Percentiles rank a stretch among this genome's conserved stretches.
Conservation (phyloP, 129 eudicot species). For the Sambucus nigra region DNA sequence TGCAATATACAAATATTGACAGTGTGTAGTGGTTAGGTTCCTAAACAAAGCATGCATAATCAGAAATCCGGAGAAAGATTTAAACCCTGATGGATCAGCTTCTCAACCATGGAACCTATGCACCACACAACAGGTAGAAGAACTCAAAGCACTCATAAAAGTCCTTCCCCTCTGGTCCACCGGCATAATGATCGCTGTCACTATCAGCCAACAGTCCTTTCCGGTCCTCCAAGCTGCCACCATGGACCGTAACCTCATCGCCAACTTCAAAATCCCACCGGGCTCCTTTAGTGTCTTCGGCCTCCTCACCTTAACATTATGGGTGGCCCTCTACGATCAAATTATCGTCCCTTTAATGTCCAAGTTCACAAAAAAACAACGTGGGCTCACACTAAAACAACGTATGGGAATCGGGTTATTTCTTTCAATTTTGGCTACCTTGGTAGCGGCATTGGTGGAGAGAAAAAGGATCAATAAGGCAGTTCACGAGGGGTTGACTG, state of each 20-base stretch:
- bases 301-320: constrained; percentile 40
- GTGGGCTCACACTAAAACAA: constrained; percentile 38
- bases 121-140: constrained; percentile 65
- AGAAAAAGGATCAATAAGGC: constrained; percentile 35
- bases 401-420: constrained; percentile 70
- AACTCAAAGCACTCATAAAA: constrained; percentile 53
- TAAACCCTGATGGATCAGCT: constrained; percentile 28
- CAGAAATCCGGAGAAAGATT: constrained; percentile 26
- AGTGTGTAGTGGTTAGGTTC: constrained; percentile 25
- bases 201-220: constrained; percentile 50
- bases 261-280: constrained; percentile 53
- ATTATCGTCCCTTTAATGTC: constrained; percentile 41
- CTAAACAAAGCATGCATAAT: constrained; percentile 65
- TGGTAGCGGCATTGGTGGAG: constrained; percentile 50
- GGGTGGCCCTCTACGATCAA: constrained; percentile 68
- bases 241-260: constrained; percentile 49
- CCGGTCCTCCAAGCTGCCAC: constrained; percentile 60
- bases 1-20: not conserved
- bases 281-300: constrained; percentile 47
- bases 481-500: constrained; percentile 32
- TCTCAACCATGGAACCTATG: constrained; percentile 41
- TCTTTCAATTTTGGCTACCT: constrained; percentile 33
- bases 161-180: constrained; percentile 80
- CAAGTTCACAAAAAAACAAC: constrained; percentile 33
- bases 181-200: constrained; percentile 47